These are phyloP conservation scores for Clavispora fructus DNA, from an alignment of 805 yeast genomes.

Conservation along the genomic window DNA sequence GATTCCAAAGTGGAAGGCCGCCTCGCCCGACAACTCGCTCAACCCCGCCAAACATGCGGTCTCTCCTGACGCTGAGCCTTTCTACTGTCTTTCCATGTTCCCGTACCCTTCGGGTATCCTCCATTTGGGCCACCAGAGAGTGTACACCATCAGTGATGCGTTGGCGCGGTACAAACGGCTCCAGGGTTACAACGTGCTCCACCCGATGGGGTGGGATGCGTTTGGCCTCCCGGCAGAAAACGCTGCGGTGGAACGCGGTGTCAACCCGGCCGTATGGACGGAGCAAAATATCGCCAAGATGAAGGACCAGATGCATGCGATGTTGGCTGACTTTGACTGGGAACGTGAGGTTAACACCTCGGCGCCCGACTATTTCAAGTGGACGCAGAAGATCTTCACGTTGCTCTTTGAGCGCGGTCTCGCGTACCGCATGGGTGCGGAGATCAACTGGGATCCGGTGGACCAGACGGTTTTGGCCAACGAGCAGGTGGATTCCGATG, in stretches of 20 bases:
- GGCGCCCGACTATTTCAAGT: constrained; percentile 79
- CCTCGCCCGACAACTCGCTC: constrained; percentile 28
- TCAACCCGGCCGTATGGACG: constrained; percentile 85
- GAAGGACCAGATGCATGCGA: constrained; percentile 73
- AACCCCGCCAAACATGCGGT: constrained; percentile 26
- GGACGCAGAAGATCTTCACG: constrained; percentile 85
- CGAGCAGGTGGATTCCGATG: constrained; percentile 91
- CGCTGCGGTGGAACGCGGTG: constrained; percentile 85
- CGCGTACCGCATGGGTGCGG: constrained; percentile 83
- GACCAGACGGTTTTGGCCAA: constrained; percentile 92
- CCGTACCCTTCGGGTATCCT: constrained; percentile 94
- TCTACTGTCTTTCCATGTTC: constrained; percentile 79
- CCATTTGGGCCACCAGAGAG: constrained; percentile 93
- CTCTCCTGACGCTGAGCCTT: constrained; percentile 14
- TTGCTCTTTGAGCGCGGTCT: constrained; percentile 67
- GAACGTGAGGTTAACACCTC: constrained; percentile 85
- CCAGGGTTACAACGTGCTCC: constrained; percentile 73
- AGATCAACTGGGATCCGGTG: constrained; percentile 96
- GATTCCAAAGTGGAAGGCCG: constrained; percentile 42
- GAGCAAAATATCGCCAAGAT: constrained; percentile 70
- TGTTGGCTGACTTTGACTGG: constrained; percentile 93
- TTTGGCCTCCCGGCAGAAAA: constrained; percentile 98
- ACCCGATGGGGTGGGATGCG: constrained; percentile 99
- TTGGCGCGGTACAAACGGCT: constrained; percentile 73
- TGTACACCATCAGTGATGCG: constrained; percentile 85